Conservation (phyloP, 1,284 basidiomycete genomes). For the Taiwanofungus camphoratus region DNA sequence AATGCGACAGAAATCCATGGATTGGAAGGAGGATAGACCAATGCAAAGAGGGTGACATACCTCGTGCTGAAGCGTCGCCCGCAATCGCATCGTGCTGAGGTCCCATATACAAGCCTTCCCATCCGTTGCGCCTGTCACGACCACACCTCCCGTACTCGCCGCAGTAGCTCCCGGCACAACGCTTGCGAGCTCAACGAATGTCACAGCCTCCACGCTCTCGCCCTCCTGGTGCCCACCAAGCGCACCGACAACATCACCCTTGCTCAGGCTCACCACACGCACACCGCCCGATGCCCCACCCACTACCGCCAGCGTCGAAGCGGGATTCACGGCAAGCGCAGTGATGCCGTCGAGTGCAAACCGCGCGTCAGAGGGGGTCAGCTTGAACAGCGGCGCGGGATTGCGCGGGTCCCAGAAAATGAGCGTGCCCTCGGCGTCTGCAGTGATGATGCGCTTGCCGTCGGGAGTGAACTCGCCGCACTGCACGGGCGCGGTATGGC, state of each 20-base stretch:
- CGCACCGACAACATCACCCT: constrained; percentile 77
- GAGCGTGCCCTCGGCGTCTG: constrained; percentile 78
- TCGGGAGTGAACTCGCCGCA: constrained; percentile 93
- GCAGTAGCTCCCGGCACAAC: constrained; percentile 25
- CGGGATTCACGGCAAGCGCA: constrained; percentile 77
- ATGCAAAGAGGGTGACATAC: constrained; percentile 37
- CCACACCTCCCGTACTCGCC: constrained; percentile 57
- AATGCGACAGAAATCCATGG: neutral
- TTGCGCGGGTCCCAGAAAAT: constrained; percentile 92
- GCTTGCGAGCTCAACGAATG: constrained; percentile 77
- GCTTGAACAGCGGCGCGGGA: constrained; percentile 74
- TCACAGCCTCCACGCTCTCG: constrained; percentile 87
- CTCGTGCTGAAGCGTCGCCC: constrained; percentile 76
- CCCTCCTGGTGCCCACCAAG: constrained; percentile 84
- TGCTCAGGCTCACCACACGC: constrained; percentile 80
- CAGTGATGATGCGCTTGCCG: constrained; percentile 86
- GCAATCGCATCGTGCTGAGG: constrained; percentile 74
- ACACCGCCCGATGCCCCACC: constrained; percentile 83
- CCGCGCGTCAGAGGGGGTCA: constrained; percentile 67
- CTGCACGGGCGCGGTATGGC: constrained; percentile 82
- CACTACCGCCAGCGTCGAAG: constrained; percentile 83
- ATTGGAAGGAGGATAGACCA: neutral
- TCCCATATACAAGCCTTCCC: constrained; percentile 96
- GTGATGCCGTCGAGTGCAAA: constrained; percentile 83
- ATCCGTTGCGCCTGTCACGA: constrained; percentile 89